Evolutionary conservation across 139 green algal genomes (phyloP), one percentile per base, ranked within the genome.

Genomic region (Gonium pectorale): DNA sequence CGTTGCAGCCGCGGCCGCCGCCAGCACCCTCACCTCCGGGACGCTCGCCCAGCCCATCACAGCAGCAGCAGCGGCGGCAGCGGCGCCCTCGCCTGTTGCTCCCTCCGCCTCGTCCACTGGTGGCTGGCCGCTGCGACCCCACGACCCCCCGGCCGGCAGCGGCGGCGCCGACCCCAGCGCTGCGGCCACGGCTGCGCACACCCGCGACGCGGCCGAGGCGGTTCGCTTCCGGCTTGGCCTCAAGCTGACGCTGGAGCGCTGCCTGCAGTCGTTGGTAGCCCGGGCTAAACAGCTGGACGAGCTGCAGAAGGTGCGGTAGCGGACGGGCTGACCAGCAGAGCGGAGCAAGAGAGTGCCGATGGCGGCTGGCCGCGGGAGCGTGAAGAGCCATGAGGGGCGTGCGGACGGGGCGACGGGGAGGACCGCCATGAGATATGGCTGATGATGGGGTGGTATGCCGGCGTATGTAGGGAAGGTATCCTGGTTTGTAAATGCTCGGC

Each of bases 211-310:
- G 60, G 64, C 79, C 13, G 64, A 66, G 63, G 79, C 79, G 35
- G 2, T 85, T 1, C 64, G 79, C 3, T 85, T 78, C 64, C 79
- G 79, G 0, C 35, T 85, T 26, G 79, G 79, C 5, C 63, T 85
- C 26, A 85, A 85, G 64, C 52, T 22, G 15, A 77, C 64, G 0
- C 66, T 85, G 64, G 79, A 85, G 64, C 29, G 37, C 4, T 67
- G 46, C 37, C 64, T 85, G n/a, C 33, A 67, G 78, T 44, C 64
- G 24, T 24, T 85, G n/a, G 49, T 77, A 35, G 64, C 64, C 3
- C 64, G 79, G 33, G 79, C 64, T 17, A 85, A 77, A 49, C n/a
- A 85, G 79, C 49, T 85, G 44, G 79, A 84, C 27, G 4, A 31
- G n/a, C n/a, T 84, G 62, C 62, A 83, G 60, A 27, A 62, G 21